phyloP scores from a whole-genome alignment of 108 stramenopile genomes.

The Nitzschia sp. region DNA sequence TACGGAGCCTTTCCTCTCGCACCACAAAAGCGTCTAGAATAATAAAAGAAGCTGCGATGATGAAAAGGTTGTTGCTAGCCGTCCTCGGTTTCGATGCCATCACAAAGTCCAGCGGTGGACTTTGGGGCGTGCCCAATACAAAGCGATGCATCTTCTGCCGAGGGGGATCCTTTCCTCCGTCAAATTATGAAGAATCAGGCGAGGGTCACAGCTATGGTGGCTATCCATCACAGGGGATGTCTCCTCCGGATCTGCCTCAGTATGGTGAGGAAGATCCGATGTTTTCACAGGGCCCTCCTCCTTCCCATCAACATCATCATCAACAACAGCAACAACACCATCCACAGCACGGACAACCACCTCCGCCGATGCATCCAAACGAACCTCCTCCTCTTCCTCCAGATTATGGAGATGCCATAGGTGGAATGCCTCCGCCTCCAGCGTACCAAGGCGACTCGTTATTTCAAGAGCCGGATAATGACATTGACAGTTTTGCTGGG shows the following conservation, averaged over 20 bases:
- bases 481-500: constrained; percentile 9
- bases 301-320: background rate
- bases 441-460: constrained; percentile 13
- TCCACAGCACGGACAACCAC: constrained; percentile 16
- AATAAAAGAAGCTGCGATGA: background rate
- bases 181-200: background rate
- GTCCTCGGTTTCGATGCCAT: background rate
- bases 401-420: constrained; percentile 8
- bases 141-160: constrained; percentile 9
- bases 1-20: no score
- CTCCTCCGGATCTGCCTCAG: constrained; percentile 11
- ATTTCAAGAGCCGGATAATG: constrained; percentile 24
- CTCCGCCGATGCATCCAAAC: constrained; percentile 12
- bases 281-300: background rate
- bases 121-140: background rate
- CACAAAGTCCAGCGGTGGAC: constrained; percentile 2
- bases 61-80: constrained; percentile 3
- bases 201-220: background rate
- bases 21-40: no score
- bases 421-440: constrained; percentile 13
- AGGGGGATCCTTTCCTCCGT: constrained; percentile 11
- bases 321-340: constrained; percentile 27
- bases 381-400: constrained; percentile 17
- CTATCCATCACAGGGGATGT: background rate
- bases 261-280: constrained; percentile 1